Evolutionary conservation across 768 basidiomycete species (phyloP).

Genomic region (Leccinellum rugosiceps): DNA sequence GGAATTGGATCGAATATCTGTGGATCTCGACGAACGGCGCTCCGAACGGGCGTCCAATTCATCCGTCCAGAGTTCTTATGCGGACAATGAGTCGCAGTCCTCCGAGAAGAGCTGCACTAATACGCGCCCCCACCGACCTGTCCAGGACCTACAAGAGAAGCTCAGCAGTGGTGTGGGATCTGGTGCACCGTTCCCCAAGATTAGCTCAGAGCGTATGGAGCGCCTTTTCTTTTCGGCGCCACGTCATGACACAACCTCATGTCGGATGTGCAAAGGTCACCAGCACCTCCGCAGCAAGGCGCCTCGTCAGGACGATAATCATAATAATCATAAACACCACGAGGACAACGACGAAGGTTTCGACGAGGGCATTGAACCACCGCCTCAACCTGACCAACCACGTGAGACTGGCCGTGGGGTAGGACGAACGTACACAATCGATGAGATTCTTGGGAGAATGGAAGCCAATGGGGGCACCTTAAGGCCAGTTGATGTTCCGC

Average conservation of each 20-base stretch:
- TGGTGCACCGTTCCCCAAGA: slow-evolving; percentile 71
- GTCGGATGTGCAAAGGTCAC: slow-evolving; percentile 56
- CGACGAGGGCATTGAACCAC: slow-evolving; percentile 8
- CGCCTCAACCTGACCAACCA: background rate
- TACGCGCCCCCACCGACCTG: background rate
- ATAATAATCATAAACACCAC: background rate
- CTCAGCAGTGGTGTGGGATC: slow-evolving; percentile 29
- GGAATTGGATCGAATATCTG: slow-evolving; percentile 60
- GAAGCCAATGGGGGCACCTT: slow-evolving; percentile 24
- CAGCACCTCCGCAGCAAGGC: slow-evolving; percentile 44
- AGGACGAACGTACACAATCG: slow-evolving; percentile 13
- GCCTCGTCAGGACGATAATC: slow-evolving; percentile 32
- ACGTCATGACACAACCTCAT: slow-evolving; percentile 68
- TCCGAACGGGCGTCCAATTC: slow-evolving; percentile 43
- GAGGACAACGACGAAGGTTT: slow-evolving; percentile 17
- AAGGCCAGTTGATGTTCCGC: slow-evolving; percentile 49
- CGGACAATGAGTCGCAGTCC: background rate
- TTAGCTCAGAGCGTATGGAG: slow-evolving; percentile 75
- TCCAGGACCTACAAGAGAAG: slow-evolving; percentile 1
- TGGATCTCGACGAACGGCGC: slow-evolving; percentile 65
- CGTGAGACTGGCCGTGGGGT: slow-evolving; percentile 1
- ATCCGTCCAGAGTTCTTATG: slow-evolving; percentile 18
- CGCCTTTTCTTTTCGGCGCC: slow-evolving; percentile 78
- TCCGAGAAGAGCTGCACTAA: slow-evolving; percentile 1
- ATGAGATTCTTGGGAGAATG: slow-evolving; percentile 27